Evolutionary conservation across 1,284 basidiomycete species (phyloP), one percentile per base, ranked within the genome.

Genomic region (Peniophora sp.): DNA sequence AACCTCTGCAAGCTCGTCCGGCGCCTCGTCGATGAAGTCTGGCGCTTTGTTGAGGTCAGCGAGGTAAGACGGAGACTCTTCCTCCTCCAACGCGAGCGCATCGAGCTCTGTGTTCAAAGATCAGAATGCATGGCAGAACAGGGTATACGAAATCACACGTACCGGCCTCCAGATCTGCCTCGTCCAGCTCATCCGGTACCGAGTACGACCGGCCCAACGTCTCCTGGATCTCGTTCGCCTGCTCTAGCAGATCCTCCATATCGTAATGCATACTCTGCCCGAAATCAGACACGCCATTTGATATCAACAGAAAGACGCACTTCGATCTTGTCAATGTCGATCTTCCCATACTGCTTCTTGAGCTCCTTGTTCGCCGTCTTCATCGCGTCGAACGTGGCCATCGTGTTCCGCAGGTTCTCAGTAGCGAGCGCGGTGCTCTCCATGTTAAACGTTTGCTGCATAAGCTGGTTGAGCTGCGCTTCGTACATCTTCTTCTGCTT

Each of bases 331-430:
- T 97, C 92, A 57, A 99, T 83, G 65, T 99, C 88, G 57, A 99
- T 86, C 71, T 96, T 97, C 48, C 96, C 95, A 65, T 99, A 99
- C 69, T 98, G 96, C 66, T 89, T 92, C 70, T 83, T 83, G 74
- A 99, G 83, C 69, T 98, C 94, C 72, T 97, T 97, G 73, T 98
- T 98, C 17, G 97, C 95, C n/a, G 80, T 68, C 64, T 93, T 85
- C 95, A 99, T 98, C 3, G 94, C 97, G 62, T 97, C 93, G 20
- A 99, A 86, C 0, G 97, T 99, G n/a, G 94, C 96, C 97, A 99
- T 99, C 60, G 97, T 99, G 65, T 98, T 99, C 56, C 93, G 83
- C 59, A 99, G 70, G 68, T 99, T 99, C 70, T 99, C 97, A 3
- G 96, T 98, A 16, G 93, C 89, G 68, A 99, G 85, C 10, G 89